phyloP scores from a whole-genome alignment of 257 asterid species.

The Hygrophila difformis region DNA sequence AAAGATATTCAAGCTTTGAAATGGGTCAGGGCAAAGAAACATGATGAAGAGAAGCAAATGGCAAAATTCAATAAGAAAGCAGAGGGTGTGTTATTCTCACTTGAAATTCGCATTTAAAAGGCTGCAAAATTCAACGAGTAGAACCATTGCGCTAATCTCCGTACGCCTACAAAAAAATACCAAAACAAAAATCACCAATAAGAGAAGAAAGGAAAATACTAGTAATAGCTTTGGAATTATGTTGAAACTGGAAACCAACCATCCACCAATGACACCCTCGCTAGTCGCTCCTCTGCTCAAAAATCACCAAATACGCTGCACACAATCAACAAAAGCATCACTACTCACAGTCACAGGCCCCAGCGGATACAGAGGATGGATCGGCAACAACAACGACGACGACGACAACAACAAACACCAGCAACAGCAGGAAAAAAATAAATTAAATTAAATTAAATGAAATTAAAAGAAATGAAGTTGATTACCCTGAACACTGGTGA shows the following conservation, averaged over 20 bases:
- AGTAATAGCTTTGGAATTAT: not conserved
- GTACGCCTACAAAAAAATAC: constrained; percentile 39
- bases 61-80: no score
- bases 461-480: not conserved
- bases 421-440: not conserved
- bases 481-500: constrained; percentile 97
- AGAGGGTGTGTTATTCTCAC: constrained; percentile 18
- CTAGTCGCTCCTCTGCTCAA: constrained; percentile 82
- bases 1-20: no score
- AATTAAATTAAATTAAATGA: not conserved
- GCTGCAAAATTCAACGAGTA: constrained; percentile 31
- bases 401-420: no score
- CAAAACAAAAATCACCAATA: not conserved
- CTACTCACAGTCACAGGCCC: no score
- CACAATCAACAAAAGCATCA: constrained; percentile 2
- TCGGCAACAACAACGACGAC: no score
- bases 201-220: not conserved
- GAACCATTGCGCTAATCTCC: constrained; percentile 68
- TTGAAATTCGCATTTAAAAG: constrained; percentile 33
- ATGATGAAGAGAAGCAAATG: no score
- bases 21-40: no score
- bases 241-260: constrained; percentile 21
- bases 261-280: constrained; percentile 58
- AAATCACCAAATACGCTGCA: constrained; percentile 70
- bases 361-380: not conserved